Conservation (phyloP, 75 land plant species). For the Pinus tabuliformis region DNA sequence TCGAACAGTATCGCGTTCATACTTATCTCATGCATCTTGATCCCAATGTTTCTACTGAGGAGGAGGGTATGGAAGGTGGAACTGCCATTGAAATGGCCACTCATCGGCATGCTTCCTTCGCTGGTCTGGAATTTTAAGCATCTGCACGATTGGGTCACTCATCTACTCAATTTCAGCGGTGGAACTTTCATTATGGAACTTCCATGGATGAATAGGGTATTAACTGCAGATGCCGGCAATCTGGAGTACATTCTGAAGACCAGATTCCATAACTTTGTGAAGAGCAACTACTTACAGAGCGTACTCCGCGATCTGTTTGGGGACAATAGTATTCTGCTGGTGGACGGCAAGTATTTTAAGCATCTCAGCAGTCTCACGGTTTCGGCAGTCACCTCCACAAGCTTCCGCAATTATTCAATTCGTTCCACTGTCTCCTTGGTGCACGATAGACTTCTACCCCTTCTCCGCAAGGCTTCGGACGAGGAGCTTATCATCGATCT, state of each 20-base stretch:
- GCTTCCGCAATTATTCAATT: neutral
- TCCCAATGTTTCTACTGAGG: too few species aligned
- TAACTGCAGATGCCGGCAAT: slow-evolving; percentile 70
- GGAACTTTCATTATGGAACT: slow-evolving; percentile 74
- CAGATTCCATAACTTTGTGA: slow-evolving; percentile 64
- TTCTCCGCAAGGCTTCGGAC: neutral
- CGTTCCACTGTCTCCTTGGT: neutral
- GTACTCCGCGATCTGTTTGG: slow-evolving; percentile 71
- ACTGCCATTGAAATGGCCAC: slow-evolving; percentile 9
- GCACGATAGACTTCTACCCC: neutral
- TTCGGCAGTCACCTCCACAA: neutral
- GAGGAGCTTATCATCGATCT: slow-evolving; percentile 11
- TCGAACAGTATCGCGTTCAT: too few species aligned
- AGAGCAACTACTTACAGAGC: slow-evolving; percentile 46
- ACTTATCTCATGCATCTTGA: too few species aligned
- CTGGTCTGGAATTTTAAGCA: slow-evolving; percentile 37
- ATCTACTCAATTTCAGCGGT: slow-evolving; percentile 25
- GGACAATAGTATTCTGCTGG: slow-evolving; percentile 66
- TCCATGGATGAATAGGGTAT: slow-evolving; percentile 56
- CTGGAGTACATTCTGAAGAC: slow-evolving; percentile 76
- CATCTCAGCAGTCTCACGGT: too few species aligned
- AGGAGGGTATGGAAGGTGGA: neutral
- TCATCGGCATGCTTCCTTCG: slow-evolving; percentile 83
- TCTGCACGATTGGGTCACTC: slow-evolving; percentile 79
- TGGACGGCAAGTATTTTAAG: slow-evolving; percentile 41